These are phyloP conservation scores for Chaetomium sp. DNA, from an alignment of 2,329 filamentous ascomycete species.

Conservation along the genomic window DNA sequence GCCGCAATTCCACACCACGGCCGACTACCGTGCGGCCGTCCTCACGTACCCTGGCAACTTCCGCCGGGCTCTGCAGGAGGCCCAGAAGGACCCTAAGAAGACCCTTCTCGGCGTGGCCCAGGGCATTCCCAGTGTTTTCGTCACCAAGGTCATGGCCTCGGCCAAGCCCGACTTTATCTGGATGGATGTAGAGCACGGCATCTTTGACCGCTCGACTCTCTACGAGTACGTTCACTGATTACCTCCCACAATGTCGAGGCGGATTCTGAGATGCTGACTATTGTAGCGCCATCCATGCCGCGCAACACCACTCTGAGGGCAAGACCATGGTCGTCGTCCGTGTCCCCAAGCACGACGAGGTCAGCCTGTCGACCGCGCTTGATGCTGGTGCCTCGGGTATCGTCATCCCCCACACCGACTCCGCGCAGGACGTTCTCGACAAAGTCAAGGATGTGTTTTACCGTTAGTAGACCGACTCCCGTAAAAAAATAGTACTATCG, in stretches of 20 bases:
- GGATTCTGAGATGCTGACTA: neutral
- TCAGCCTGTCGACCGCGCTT: conserved; percentile 18
- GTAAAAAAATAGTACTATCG: neutral
- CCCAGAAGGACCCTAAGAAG: conserved; percentile 6
- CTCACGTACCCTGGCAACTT: conserved; percentile 5
- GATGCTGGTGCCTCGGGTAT: conserved; percentile 21
- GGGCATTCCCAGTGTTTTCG: conserved; percentile 8
- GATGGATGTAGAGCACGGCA: conserved; percentile 8
- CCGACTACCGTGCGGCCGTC: conserved; percentile 2
- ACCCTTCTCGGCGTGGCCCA: conserved; percentile 8
- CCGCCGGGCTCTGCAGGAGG: conserved; percentile 2
- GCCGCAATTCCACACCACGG: conserved; percentile 2
- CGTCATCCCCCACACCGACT: conserved; percentile 22
- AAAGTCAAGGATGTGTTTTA: conserved; percentile 16
- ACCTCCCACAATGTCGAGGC: neutral
- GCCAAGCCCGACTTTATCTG: conserved; percentile 9
- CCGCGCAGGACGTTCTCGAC: conserved; percentile 19
- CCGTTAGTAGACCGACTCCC: conserved; percentile 8
- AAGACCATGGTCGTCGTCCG: conserved; percentile 20
- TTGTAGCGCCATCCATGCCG: conserved; percentile 3
- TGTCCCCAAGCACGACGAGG: conserved; percentile 20
- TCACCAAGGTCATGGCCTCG: conserved; percentile 10
- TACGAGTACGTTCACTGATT: neutral
- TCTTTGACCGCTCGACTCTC: conserved; percentile 8
- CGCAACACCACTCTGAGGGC: conserved; percentile 24